These are phyloP conservation scores for Amorphotheca resinae DNA, from an alignment of 495 filamentous ascomycete species.

Conservation along the genomic window DNA sequence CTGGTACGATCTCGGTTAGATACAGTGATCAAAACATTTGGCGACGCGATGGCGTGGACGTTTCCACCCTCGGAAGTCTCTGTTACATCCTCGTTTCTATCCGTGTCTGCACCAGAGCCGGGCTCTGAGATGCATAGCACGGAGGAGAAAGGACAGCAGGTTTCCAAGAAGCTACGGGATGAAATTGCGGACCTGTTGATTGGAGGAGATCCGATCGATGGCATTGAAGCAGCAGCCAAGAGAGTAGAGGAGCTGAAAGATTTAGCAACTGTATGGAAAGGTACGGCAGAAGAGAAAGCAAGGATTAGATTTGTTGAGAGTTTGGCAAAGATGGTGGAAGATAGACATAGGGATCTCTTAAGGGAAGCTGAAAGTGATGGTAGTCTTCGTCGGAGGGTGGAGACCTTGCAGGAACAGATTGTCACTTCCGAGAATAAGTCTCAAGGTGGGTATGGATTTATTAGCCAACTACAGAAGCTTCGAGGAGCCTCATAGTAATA, in stretches of 20 bases:
- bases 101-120: slow-evolving; percentile 65
- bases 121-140: slow-evolving; percentile 47
- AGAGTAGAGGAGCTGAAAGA: slow-evolving; percentile 62
- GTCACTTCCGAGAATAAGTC: slow-evolving; percentile 28
- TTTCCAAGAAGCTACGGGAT: slow-evolving; percentile 50
- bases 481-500: slow-evolving; percentile 33
- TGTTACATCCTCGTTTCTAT: slow-evolving; percentile 63
- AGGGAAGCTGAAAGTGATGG: slow-evolving; percentile 33
- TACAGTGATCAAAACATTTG: slow-evolving; percentile 76
- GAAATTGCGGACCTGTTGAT: slow-evolving; percentile 61
- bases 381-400: slow-evolving; percentile 17
- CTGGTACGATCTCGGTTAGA: slow-evolving; percentile 73
- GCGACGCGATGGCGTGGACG: slow-evolving; percentile 86
- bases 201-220: slow-evolving; percentile 37
- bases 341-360: slow-evolving; percentile 42
- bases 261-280: slow-evolving; percentile 73
- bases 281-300: slow-evolving; percentile 85
- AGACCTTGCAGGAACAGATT: slow-evolving; percentile 18
- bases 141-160: slow-evolving; percentile 69
- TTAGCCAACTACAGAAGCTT: slow-evolving; percentile 68
- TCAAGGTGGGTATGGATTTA: slow-evolving; percentile 56
- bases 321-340: slow-evolving; percentile 50
- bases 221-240: slow-evolving; percentile 53
- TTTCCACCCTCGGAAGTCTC: slow-evolving; percentile 69
- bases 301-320: slow-evolving; percentile 69